Conservation (phyloP, 2,329 filamentous ascomycete genomes). For the Scytalidium sp. region DNA sequence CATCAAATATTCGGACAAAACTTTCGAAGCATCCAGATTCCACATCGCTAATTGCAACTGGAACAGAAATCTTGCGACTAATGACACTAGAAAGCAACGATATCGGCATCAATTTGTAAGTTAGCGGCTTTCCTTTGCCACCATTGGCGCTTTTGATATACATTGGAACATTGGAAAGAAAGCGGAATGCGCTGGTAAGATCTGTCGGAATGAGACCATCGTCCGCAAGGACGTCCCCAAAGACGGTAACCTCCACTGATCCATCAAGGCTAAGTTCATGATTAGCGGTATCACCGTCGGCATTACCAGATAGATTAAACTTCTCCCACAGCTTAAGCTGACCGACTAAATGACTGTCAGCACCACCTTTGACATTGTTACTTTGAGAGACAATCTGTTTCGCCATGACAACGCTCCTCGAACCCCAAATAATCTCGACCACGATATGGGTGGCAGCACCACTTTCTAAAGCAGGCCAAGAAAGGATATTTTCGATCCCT, state of each 20-base stretch:
- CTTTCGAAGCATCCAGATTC: conserved; percentile 3
- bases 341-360: background rate
- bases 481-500: conserved; percentile 4
- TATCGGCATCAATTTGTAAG: conserved; percentile 24
- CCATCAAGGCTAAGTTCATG: background rate
- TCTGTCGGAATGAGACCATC: conserved; percentile 11
- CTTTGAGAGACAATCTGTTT: background rate
- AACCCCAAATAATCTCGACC: conserved; percentile 15
- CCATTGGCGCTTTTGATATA: conserved; percentile 15
- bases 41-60: background rate
- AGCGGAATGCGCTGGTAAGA: conserved; percentile 17
- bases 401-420: conserved; percentile 9
- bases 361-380: background rate
- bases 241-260: conserved; percentile 12
- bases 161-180: conserved; percentile 16
- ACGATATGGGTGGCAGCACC: conserved; percentile 15
- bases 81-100: conserved; percentile 14
- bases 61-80: conserved; percentile 4
- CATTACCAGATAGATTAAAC: too few relatives aligned
- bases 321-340: background rate
- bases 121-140: conserved; percentile 22
- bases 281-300: background rate
- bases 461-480: conserved; percentile 1
- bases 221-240: conserved; percentile 14
- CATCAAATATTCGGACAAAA: conserved; percentile 19